These are phyloP conservation scores for Suzukiozyma palmioleophila DNA, from an alignment of 1,139 yeast species.

Conservation along the genomic window DNA sequence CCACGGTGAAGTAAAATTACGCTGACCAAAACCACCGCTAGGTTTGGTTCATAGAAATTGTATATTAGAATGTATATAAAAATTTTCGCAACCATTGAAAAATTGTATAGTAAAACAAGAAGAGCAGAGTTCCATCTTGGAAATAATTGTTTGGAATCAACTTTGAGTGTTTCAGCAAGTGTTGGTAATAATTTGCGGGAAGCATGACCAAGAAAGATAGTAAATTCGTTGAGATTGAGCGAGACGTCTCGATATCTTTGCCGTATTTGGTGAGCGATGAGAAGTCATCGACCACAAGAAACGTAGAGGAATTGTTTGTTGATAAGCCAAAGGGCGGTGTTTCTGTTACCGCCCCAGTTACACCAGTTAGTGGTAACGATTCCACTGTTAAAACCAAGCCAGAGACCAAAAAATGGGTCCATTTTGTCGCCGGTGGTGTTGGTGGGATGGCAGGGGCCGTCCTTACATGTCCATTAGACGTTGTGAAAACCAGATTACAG, in stretches of 20 bases:
- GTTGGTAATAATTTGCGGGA: background rate
- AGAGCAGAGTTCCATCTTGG: no score
- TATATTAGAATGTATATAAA: background rate
- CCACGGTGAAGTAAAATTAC: no score
- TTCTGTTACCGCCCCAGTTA: background rate
- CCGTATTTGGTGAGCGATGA: slow-evolving; percentile 73
- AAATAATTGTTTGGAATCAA: no score
- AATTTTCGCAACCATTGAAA: background rate
- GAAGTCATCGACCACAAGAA: slow-evolving; percentile 45
- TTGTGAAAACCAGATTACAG: slow-evolving; percentile 91
- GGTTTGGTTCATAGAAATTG: background rate
- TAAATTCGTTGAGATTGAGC: slow-evolving; percentile 21
- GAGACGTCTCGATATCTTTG: slow-evolving; percentile 54
- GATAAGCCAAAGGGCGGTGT: slow-evolving; percentile 3
- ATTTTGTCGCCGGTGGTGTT: slow-evolving; percentile 96
- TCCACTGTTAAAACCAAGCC: slow-evolving; percentile 8
- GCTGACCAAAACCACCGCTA: no score
- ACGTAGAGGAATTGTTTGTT: slow-evolving; percentile 23
- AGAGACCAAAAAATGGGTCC: slow-evolving; percentile 80
- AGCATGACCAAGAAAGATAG: background rate
- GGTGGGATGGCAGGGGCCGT: slow-evolving; percentile 99
- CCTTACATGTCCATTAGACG: slow-evolving; percentile 92
- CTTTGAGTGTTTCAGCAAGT: no score
- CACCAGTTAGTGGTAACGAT: slow-evolving; percentile 5
- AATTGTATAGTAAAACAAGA: no score